phyloP scores from a whole-genome alignment of 257 asterid genomes.

The Ophiorrhiza pumila region DNA sequence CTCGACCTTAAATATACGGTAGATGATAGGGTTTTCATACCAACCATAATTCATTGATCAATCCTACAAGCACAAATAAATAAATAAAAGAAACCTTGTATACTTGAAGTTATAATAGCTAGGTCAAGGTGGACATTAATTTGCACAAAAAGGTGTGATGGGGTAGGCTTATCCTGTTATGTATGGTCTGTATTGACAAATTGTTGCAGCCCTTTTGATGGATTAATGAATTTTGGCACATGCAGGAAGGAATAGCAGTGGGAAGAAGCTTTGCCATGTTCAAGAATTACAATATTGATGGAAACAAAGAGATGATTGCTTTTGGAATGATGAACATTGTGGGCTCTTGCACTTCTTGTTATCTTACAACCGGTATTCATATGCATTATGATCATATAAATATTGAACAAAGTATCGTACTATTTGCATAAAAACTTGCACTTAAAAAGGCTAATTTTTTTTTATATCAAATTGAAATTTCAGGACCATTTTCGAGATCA shows the following conservation, averaged over 20 bases:
- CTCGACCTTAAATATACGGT: neutral
- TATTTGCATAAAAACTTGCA: neutral
- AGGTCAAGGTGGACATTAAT: neutral
- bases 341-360: slow-evolving; percentile 91
- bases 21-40: neutral
- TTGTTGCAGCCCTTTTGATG: too few relatives aligned
- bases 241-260: slow-evolving; percentile 96
- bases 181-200: neutral
- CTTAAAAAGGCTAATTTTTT: neutral
- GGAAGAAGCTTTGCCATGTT: slow-evolving; percentile 95
- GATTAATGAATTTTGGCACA: neutral
- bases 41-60: neutral
- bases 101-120: neutral
- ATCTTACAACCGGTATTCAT: slow-evolving; percentile 73
- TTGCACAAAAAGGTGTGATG: neutral
- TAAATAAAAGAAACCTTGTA: neutral
- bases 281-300: slow-evolving; percentile 90
- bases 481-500: slow-evolving; percentile 92
- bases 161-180: neutral
- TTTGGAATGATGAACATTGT: slow-evolving; percentile 88
- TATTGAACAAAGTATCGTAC: neutral
- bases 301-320: slow-evolving; percentile 98
- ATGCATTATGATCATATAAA: too few relatives aligned
- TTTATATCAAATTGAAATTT: neutral
- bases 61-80: neutral